These are phyloP conservation scores for Diddensiella transvaalensis DNA, from an alignment of 805 yeast genomes.

Conservation along the genomic window DNA sequence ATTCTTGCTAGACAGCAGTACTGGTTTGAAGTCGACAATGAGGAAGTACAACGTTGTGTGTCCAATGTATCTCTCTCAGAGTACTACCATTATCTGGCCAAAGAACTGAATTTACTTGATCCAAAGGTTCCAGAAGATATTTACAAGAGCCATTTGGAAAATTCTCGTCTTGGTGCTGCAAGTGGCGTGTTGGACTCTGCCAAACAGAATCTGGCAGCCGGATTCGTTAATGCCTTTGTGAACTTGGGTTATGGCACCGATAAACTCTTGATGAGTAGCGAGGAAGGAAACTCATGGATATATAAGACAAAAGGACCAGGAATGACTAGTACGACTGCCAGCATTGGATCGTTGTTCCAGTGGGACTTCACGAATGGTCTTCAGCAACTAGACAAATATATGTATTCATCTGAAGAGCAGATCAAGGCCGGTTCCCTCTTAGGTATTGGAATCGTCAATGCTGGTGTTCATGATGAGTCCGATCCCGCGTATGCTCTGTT, in stretches of 20 bases:
- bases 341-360: constrained; percentile 81
- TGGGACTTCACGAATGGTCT: constrained; percentile 92
- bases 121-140: constrained; percentile 95
- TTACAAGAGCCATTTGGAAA: constrained; percentile 86
- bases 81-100: constrained; percentile 72
- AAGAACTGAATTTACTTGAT: constrained; percentile 82
- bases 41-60: constrained; percentile 76
- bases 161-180: constrained; percentile 55
- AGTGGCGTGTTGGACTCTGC: constrained; percentile 69
- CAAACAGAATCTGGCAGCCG: constrained; percentile 88
- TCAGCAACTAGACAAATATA: constrained; percentile 81
- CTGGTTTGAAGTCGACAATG: constrained; percentile 53
- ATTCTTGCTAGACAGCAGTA: constrained; percentile 84
- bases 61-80: constrained; percentile 76
- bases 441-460: constrained; percentile 89
- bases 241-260: constrained; percentile 91
- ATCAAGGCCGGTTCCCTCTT: constrained; percentile 94
- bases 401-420: constrained; percentile 80
- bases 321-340: constrained; percentile 87
- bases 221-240: constrained; percentile 89
- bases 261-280: constrained; percentile 64
- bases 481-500: constrained; percentile 86
- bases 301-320: constrained; percentile 90
- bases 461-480: constrained; percentile 93
- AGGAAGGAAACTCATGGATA: constrained; percentile 76